A percentile compares a stretch with the other conserved stretches of the same genome.
These are phyloP conservation scores for Chlamydomonas reinhardtii DNA, from an alignment of 163 green algal genomes.

Conservation along the genomic window DNA sequence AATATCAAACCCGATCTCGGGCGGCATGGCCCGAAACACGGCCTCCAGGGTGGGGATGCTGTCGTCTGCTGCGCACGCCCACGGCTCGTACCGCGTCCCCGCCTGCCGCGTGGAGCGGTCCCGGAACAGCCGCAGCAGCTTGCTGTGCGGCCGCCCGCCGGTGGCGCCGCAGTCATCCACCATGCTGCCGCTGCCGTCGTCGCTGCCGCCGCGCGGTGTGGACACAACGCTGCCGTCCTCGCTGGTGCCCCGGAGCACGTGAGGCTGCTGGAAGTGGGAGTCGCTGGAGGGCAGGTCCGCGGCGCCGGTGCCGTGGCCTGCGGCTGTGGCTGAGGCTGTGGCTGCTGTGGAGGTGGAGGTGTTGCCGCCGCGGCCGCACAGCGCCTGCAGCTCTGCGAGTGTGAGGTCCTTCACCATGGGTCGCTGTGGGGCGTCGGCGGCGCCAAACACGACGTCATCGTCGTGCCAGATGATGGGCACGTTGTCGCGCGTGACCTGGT, in stretches of 20 bases:
- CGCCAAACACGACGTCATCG: constrained; percentile 76
- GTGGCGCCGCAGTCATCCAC: neutral
- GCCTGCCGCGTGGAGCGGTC: constrained; percentile 10
- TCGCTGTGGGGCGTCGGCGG: constrained; percentile 15
- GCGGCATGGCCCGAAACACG: constrained; percentile 71
- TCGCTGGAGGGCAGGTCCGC: neutral
- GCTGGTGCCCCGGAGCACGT: neutral
- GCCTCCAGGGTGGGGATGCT: constrained; percentile 79
- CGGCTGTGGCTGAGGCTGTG: neutral
- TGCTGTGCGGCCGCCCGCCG: neutral
- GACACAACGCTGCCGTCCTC: neutral
- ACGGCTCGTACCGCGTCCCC: constrained; percentile 28
- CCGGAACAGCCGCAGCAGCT: constrained; percentile 35
- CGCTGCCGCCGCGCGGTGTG: neutral
- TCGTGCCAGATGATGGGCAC: constrained; percentile 91
- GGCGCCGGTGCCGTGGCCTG: neutral
- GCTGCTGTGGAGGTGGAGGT: neutral
- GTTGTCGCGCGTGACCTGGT: constrained; percentile 83
- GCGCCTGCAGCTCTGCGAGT: constrained; percentile 65
- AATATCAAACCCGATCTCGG: constrained; percentile 83
- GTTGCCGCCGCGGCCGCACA: constrained; percentile 37
- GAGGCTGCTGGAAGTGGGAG: neutral
- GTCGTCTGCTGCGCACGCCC: constrained; percentile 68
- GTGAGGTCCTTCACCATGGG: constrained; percentile 69
- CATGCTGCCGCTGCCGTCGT: neutral